Percentiles rank a stretch among this genome's conserved stretches.
Evolutionary conservation across 176 grass and related monocot species (phyloP).

Genomic region (Zea luxurians): DNA sequence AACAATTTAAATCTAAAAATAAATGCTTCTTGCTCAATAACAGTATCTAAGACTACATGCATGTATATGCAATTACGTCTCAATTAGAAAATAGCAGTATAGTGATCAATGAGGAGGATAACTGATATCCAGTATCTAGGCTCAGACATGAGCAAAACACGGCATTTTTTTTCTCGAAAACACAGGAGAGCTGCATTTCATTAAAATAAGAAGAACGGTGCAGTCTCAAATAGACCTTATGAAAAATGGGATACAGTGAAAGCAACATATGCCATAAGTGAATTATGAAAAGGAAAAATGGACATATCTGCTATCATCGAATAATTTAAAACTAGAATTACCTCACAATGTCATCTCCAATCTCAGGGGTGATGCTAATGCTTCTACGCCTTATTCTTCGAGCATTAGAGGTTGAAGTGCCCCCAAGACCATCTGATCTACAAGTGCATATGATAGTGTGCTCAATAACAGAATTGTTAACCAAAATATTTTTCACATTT

Average conservation of each 20-base stretch:
- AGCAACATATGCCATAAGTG: slow-evolving; percentile 21
- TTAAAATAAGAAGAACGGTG: too few species aligned
- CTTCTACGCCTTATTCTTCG: slow-evolving; percentile 92
- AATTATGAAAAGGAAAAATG: slow-evolving; percentile 2
- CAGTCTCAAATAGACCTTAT: too few species aligned
- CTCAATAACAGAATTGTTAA: slow-evolving; percentile 29
- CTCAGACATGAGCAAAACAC: slow-evolving; percentile 16
- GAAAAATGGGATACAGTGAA: slow-evolving; percentile 23
- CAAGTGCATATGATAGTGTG: slow-evolving; percentile 34
- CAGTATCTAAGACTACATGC: slow-evolving; percentile 20
- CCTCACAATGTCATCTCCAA: slow-evolving; percentile 98
- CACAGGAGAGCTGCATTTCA: too few species aligned
- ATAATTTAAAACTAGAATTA: slow-evolving; percentile 47
- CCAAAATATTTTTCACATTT: slow-evolving; percentile 15
- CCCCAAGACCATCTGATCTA: slow-evolving; percentile 82
- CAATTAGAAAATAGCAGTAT: slow-evolving; percentile 8
- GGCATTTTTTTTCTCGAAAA: too few species aligned
- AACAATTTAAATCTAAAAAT: slow-evolving; percentile 45
- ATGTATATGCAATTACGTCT: not conserved
- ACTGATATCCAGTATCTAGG: slow-evolving; percentile 22
- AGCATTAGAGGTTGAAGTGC: slow-evolving; percentile 59
- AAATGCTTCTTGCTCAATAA: slow-evolving; percentile 24
- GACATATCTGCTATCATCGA: slow-evolving; percentile 9
- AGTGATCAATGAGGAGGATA: slow-evolving; percentile 24
- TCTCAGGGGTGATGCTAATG: slow-evolving; percentile 98